Evolutionary conservation across 2,329 filamentous ascomycete genomes (phyloP).

Genomic region (Penicillium sumatraense): DNA sequence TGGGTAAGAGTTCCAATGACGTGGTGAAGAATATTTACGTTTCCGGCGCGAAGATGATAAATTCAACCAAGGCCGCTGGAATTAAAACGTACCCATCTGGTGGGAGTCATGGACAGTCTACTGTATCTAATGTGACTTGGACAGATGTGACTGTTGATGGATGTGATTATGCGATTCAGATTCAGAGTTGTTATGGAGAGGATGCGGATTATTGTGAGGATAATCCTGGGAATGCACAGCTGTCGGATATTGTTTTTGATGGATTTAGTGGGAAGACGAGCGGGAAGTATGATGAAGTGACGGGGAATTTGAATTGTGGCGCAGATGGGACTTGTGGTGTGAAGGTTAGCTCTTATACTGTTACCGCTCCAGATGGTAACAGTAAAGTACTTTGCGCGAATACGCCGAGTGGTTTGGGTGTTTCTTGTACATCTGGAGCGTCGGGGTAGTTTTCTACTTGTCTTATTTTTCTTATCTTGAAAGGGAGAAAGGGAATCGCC

Average conservation of each 20-base stretch:
- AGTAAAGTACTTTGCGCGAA: conserved; percentile 41
- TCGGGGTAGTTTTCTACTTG: conserved; percentile 31
- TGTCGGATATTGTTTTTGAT: conserved; percentile 43
- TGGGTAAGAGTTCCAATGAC: conserved; percentile 48
- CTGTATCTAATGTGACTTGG: conserved; percentile 50
- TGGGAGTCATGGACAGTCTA: conserved; percentile 39
- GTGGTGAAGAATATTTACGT: conserved; percentile 51
- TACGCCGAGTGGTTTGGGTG: conserved; percentile 35
- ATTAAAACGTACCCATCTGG: conserved; percentile 54
- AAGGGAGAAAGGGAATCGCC: too few relatives aligned
- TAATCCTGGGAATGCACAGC: conserved; percentile 38
- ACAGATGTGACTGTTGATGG: conserved; percentile 42
- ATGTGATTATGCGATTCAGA: conserved; percentile 51
- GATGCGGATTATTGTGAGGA: conserved; percentile 41
- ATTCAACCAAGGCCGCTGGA: conserved; percentile 51
- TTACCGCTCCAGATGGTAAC: conserved; percentile 39
- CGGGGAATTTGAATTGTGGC: conserved; percentile 46
- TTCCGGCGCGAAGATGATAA: conserved; percentile 45
- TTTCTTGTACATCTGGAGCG: conserved; percentile 40
- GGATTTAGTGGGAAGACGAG: conserved; percentile 47
- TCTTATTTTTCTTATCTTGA: too few relatives aligned
- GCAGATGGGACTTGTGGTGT: conserved; percentile 45
- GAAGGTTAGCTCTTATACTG: conserved; percentile 37
- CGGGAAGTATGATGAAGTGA: conserved; percentile 39
- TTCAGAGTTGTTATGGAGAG: conserved; percentile 52